phyloP scores from a whole-genome alignment of 1,284 basidiomycete genomes.

The Singerocomus inundabilis region DNA sequence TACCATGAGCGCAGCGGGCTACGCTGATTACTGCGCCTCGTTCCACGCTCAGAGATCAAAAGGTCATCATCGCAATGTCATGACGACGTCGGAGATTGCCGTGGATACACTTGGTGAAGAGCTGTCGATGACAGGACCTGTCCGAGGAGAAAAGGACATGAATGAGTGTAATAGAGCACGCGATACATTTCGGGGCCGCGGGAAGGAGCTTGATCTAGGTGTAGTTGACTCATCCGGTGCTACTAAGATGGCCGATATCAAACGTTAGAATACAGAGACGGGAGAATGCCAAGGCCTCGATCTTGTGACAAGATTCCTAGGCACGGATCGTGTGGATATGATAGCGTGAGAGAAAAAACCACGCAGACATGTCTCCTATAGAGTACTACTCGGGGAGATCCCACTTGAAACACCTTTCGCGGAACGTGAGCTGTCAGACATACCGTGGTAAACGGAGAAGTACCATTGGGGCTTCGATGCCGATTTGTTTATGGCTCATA shows the following conservation, averaged over 20 bases:
- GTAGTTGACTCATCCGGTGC: background rate
- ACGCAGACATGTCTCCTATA: background rate
- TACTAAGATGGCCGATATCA: background rate
- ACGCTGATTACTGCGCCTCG: background rate
- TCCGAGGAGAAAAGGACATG: background rate
- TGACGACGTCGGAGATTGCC: slow-evolving; percentile 1
- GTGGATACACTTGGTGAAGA: background rate
- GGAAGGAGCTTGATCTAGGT: background rate
- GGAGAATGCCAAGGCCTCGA: background rate
- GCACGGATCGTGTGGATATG: background rate
- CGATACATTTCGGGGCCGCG: background rate
- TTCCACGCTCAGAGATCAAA: background rate
- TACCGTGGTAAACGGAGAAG: background rate
- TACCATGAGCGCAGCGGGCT: background rate
- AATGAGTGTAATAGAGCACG: background rate
- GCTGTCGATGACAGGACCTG: background rate
- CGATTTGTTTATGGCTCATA: background rate
- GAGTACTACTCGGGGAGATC: background rate
- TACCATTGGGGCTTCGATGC: background rate
- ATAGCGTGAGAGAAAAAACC: background rate
- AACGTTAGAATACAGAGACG: background rate
- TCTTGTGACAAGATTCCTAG: background rate
- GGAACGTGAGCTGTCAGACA: background rate
- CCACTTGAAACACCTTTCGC: slow-evolving; percentile 14
- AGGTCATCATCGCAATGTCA: slow-evolving; percentile 1